Percentiles rank a stretch among this genome's conserved stretches.
Conservation (phyloP, 2,329 filamentous ascomycete genomes). For the Penicillium sp. region DNA sequence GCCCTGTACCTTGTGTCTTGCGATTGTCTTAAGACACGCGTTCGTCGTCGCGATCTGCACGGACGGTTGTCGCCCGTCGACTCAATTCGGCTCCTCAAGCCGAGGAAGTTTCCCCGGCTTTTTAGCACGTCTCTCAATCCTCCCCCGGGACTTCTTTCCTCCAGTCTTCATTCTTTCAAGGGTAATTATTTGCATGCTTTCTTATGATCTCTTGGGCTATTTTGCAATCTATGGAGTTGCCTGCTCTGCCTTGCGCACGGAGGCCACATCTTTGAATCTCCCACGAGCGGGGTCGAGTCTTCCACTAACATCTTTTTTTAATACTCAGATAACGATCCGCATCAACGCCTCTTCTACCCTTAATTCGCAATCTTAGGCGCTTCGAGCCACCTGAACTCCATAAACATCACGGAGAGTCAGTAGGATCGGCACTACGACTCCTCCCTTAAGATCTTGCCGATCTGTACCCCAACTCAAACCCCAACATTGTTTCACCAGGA, state of each 20-base stretch:
- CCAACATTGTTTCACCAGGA: slow-evolving; percentile 10
- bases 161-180: not conserved
- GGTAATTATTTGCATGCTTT: slow-evolving; percentile 15
- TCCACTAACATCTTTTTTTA: slow-evolving; percentile 2
- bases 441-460: slow-evolving; percentile 13
- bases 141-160: slow-evolving; percentile 4
- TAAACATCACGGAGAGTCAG: slow-evolving; percentile 3
- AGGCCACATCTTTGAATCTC: slow-evolving; percentile 6
- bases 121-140: not conserved
- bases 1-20: not conserved
- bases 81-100: slow-evolving; percentile 15
- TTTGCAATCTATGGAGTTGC: slow-evolving; percentile 14
- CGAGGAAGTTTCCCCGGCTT: slow-evolving; percentile 6
- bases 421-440: slow-evolving; percentile 12
- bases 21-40: slow-evolving; percentile 6
- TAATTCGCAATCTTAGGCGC: not conserved
- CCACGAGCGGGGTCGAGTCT: slow-evolving; percentile 9
- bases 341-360: not conserved
- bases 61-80: slow-evolving; percentile 19
- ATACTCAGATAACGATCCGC: slow-evolving; percentile 1
- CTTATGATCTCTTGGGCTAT: not conserved
- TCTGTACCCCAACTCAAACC: not conserved
- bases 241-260: slow-evolving; percentile 10
- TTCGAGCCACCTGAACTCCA: not conserved
- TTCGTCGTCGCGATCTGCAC: slow-evolving; percentile 13